phyloP scores from a whole-genome alignment of 2,329 filamentous ascomycete genomes.

The Hypomyces perniciosus region DNA sequence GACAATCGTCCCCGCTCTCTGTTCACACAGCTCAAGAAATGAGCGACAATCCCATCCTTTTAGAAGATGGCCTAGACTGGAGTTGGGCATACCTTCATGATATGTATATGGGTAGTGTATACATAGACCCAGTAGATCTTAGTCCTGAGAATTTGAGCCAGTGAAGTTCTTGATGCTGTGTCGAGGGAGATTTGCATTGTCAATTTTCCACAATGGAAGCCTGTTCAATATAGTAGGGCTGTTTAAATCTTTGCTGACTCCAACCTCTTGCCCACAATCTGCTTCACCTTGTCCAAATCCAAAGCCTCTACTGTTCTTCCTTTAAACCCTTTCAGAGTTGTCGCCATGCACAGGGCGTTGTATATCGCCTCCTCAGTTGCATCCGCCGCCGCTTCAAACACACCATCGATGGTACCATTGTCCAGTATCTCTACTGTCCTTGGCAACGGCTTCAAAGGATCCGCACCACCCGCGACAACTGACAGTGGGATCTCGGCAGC shows the following conservation, averaged over 20 bases:
- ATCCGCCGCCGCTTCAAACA: constrained; percentile 58
- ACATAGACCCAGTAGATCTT: too few species aligned
- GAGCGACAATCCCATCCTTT: too few species aligned
- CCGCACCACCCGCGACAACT: background rate
- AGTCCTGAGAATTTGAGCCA: too few species aligned
- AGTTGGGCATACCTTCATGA: too few species aligned
- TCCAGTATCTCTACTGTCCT: constrained; percentile 32
- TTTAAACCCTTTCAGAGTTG: constrained; percentile 49
- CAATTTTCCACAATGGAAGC: too few species aligned
- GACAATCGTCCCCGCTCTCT: too few species aligned
- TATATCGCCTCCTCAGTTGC: constrained; percentile 61
- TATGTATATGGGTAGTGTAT: too few species aligned
- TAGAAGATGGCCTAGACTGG: too few species aligned
- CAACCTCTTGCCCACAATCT: constrained; percentile 37
- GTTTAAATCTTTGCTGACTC: background rate
- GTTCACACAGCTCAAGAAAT: too few species aligned
- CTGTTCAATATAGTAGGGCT: too few species aligned
- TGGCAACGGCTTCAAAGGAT: background rate
- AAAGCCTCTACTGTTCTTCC: constrained; percentile 45
- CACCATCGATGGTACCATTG: constrained; percentile 53
- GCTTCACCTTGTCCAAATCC: constrained; percentile 40
- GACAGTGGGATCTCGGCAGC: constrained; percentile 40
- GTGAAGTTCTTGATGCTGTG: too few species aligned
- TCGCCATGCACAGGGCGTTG: constrained; percentile 56
- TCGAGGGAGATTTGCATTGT: too few species aligned